Evolutionary conservation across 805 yeast species (phyloP).

Genomic region (Hanseniaspora singularis): DNA sequence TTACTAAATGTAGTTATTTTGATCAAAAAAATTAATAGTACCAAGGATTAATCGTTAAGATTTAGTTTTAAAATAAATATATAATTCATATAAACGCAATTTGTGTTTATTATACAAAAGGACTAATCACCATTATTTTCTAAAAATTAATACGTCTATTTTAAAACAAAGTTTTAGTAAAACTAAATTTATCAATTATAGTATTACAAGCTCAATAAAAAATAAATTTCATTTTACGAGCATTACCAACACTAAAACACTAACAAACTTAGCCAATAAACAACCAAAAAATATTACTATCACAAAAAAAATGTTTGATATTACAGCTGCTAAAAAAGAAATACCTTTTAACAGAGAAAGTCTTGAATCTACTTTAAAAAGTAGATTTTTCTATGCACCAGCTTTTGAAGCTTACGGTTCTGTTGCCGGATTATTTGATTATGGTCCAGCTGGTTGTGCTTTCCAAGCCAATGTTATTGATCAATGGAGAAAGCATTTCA

Average conservation of each 20-base stretch:
- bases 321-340: constrained; percentile 25
- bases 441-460: constrained; percentile 99
- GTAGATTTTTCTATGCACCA: constrained; percentile 96
- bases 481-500: constrained; percentile 94
- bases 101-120: no score
- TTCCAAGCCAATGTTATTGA: constrained; percentile 92
- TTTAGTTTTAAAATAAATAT: no score
- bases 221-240: no score
- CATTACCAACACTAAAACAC: no score
- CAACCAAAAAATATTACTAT: constrained; percentile 25
- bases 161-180: constrained; percentile 8
- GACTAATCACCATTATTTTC: no score
- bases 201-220: no score
- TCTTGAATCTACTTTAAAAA: constrained; percentile 79
- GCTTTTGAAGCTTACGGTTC: constrained; percentile 97
- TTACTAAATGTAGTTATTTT: no score
- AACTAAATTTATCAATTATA: no score
- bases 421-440: constrained; percentile 93
- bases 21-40: no score
- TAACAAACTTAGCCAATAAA: constrained; percentile 13
- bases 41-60: no score
- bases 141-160: constrained; percentile 1
- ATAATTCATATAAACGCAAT: no score
- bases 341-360: constrained; percentile 64
- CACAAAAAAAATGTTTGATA: constrained; percentile 25